Percentiles rank a stretch among this genome's conserved stretches.
Evolutionary conservation across 257 asterid species (phyloP).

Genomic region (Ehretia macrophylla): DNA sequence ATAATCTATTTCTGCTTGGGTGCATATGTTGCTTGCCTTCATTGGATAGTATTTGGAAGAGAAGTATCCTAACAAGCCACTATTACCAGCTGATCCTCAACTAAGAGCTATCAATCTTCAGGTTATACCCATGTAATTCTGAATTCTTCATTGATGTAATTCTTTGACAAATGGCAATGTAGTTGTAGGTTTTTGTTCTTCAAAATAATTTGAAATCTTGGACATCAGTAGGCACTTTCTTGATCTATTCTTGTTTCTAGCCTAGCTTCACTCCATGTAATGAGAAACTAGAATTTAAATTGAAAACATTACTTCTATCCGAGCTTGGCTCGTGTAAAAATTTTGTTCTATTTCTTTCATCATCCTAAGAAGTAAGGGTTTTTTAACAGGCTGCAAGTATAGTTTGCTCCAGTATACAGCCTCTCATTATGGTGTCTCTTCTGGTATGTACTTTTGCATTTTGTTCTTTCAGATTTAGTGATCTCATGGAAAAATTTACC

Average conservation of each 20-base stretch:
- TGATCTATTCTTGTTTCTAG: not conserved
- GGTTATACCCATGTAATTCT: conserved; percentile 31
- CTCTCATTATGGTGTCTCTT: conserved; percentile 64
- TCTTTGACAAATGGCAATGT: not conserved
- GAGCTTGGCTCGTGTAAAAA: too few relatives aligned
- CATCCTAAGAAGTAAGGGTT: not conserved
- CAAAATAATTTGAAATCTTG: not conserved
- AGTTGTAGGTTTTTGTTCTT: not conserved
- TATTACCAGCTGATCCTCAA: conserved; percentile 56
- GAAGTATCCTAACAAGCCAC: conserved; percentile 51
- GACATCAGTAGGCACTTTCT: not conserved
- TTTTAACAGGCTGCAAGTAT: conserved; percentile 61
- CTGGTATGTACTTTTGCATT: conserved; percentile 37
- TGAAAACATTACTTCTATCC: too few relatives aligned
- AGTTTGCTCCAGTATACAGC: conserved; percentile 68
- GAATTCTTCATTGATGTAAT: not conserved
- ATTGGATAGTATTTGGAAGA: conserved; percentile 65
- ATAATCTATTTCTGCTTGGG: not conserved
- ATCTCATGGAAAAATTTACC: not conserved
- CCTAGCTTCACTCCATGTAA: not conserved
- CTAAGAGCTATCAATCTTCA: conserved; percentile 78
- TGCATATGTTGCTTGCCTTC: conserved; percentile 2
- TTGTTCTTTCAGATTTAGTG: not conserved
- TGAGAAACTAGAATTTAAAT: not conserved
- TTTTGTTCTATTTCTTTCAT: not conserved